Base-by-base conservation (phyloP, 2,329 filamentous ascomycete species). In the Apiospora koreana region DNA sequence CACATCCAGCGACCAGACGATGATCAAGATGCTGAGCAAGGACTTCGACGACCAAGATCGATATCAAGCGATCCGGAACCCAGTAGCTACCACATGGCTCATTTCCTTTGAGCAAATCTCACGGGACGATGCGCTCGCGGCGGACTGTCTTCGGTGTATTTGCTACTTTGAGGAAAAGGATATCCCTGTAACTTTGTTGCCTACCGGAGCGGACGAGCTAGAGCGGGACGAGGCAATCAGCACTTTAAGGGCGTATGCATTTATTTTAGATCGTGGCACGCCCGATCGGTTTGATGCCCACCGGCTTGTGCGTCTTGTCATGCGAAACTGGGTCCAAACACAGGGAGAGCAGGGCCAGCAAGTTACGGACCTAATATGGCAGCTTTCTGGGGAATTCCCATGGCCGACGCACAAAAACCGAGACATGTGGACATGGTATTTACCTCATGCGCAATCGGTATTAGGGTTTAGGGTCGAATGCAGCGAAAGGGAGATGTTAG, bases 31-130 rank as follows among this genome's bases (percentile, higher is more conserved):
- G 50, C 50, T 62, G 9, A 62, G 50, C 50, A 16, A 35, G 50
- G 50, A 28, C n/a, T 62, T 62, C 31, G 50, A 62, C 50, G 50
- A 62, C n/a, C 50, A 62, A 23, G 50, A 62, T 16, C n/a, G 50
- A 23, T 62, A 62, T 23, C 14, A 25, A 62, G 50, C 50, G n/a
- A 23, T 28, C 16, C 50, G 23, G 50, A 62, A 62, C 23, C 23
- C 50, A 9, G 23, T 28, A 28, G 50, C 50, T 31, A 62, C 23
- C 18, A 62, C 50, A 35, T 62, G 50, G 50, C 50, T 62, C 50
- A 62, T 62, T 10, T 62, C 50, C n/a, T 62, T 62, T 21, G n/a
- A 62, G 42, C 42, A 43, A 10, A 43, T 43, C 42, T 43, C 14
- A 43, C 42, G 14, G 42, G 9, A 14, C 9, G 14, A 62, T 28